phyloP scores from a whole-genome alignment of 495 filamentous ascomycete genomes.

The Xylaria sp. region DNA sequence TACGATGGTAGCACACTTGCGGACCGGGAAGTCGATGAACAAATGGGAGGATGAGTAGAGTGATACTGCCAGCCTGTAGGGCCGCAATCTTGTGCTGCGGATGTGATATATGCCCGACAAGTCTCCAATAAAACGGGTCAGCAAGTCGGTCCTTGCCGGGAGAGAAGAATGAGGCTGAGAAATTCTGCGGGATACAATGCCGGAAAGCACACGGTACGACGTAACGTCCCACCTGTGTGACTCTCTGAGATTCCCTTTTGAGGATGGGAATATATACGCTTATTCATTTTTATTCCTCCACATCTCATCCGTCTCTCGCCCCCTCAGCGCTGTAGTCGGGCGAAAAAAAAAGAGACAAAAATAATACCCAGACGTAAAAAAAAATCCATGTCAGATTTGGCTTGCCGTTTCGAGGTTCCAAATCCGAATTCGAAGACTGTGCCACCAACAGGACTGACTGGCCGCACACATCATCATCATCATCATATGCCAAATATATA shows the following conservation, averaged over 20 bases:
- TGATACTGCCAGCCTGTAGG: not conserved
- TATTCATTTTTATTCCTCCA: not conserved
- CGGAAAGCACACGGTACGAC: not conserved
- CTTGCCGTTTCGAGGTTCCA: not conserved
- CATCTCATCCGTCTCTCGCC: too few relatives aligned
- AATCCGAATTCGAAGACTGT: not conserved
- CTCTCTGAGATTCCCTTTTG: not conserved
- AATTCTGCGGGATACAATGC: not conserved
- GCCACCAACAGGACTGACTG: constrained; percentile 1
- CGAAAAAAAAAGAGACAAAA: not conserved
- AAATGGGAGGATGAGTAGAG: too few relatives aligned
- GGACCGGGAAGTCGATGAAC: not conserved
- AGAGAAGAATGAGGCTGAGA: not conserved
- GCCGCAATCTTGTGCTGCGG: not conserved
- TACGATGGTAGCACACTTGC: not conserved
- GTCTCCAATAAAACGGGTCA: not conserved
- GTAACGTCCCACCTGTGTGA: not conserved
- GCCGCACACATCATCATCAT: not conserved
- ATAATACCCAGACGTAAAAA: not conserved
- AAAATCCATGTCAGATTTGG: not conserved
- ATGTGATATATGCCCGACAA: not conserved
- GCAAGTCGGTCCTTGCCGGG: not conserved
- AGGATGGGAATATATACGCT: not conserved
- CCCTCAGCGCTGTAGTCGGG: not conserved
- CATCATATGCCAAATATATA: not conserved